Conservation (phyloP, 1,284 basidiomycete genomes). For the Tylopilus sp. region DNA sequence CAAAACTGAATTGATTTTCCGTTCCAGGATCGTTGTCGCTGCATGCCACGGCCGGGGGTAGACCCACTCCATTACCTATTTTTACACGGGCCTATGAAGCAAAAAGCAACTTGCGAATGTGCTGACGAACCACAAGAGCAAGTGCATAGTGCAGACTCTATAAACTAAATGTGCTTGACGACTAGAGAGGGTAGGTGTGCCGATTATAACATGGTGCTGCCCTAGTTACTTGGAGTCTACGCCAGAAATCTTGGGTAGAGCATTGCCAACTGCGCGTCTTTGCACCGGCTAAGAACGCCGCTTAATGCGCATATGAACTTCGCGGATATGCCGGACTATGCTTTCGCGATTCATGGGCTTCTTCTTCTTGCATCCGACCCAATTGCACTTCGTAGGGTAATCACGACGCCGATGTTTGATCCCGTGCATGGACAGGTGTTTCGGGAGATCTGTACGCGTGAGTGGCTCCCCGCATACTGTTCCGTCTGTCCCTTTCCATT, state of each 20-base stretch:
- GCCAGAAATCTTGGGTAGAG: background rate
- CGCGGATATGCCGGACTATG: slow-evolving; percentile 22
- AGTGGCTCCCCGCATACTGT: slow-evolving; percentile 3
- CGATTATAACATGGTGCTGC: background rate
- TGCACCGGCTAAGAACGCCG: slow-evolving; percentile 3
- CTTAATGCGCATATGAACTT: slow-evolving; percentile 18
- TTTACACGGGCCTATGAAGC: too few relatives aligned
- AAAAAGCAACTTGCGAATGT: too few relatives aligned
- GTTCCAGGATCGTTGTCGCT: too few relatives aligned
- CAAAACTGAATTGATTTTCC: too few relatives aligned
- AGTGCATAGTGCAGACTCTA: background rate
- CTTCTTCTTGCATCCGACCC: slow-evolving; percentile 16
- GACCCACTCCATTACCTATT: too few relatives aligned
- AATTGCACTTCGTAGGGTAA: slow-evolving; percentile 6
- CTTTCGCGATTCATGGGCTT: slow-evolving; percentile 23
- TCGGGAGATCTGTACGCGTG: background rate
- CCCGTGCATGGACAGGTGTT: slow-evolving; percentile 19
- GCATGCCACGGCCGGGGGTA: too few relatives aligned
- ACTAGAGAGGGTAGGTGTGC: background rate
- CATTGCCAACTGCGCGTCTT: background rate
- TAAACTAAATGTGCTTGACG: background rate
- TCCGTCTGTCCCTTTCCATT: slow-evolving; percentile 8
- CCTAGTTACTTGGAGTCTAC: too few relatives aligned
- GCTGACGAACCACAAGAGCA: too few relatives aligned
- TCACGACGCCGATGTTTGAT: slow-evolving; percentile 11